Conservation (phyloP, 2,329 filamentous ascomycete genomes). For the Ophiostoma perfectum region DNA sequence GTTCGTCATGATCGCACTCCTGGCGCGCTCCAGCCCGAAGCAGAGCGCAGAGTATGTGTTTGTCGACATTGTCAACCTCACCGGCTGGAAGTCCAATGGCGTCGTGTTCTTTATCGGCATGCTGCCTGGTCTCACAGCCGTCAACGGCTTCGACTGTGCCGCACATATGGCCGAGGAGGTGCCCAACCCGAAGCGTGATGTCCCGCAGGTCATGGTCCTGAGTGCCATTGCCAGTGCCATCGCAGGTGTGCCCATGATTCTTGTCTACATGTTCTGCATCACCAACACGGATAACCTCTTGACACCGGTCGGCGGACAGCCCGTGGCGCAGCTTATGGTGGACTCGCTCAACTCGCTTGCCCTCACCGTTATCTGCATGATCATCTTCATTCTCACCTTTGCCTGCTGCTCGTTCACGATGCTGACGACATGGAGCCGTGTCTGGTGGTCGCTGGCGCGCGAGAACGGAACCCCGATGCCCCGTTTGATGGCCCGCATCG, state of each 20-base stretch:
- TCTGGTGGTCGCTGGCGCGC: constrained; percentile 17
- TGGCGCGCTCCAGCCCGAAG: constrained; percentile 10
- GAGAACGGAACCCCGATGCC: constrained; percentile 5
- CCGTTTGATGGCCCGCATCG: not conserved
- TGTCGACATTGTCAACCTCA: constrained; percentile 15
- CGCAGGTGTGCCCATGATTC: constrained; percentile 11
- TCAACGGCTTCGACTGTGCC: constrained; percentile 16
- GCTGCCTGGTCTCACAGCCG: constrained; percentile 8
- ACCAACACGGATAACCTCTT: constrained; percentile 16
- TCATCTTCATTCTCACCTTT: constrained; percentile 10
- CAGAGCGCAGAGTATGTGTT: constrained; percentile 12
- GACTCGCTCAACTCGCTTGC: constrained; percentile 15
- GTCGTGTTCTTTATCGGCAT: constrained; percentile 18
- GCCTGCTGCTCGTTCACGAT: not conserved
- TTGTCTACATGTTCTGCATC: constrained; percentile 21
- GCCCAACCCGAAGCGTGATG: not conserved
- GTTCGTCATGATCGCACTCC: constrained; percentile 14
- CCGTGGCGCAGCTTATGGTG: constrained; percentile 14
- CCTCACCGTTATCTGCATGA: constrained; percentile 11
- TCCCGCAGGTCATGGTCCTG: constrained; percentile 17
- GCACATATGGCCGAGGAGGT: constrained; percentile 19
- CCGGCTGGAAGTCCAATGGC: constrained; percentile 16
- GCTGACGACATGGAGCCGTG: constrained; percentile 16
- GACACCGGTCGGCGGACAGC: constrained; percentile 9
- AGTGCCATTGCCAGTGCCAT: not conserved